These are phyloP conservation scores for Cytospora leucostoma DNA, from an alignment of 2,329 filamentous ascomycete species.

Conservation along the genomic window DNA sequence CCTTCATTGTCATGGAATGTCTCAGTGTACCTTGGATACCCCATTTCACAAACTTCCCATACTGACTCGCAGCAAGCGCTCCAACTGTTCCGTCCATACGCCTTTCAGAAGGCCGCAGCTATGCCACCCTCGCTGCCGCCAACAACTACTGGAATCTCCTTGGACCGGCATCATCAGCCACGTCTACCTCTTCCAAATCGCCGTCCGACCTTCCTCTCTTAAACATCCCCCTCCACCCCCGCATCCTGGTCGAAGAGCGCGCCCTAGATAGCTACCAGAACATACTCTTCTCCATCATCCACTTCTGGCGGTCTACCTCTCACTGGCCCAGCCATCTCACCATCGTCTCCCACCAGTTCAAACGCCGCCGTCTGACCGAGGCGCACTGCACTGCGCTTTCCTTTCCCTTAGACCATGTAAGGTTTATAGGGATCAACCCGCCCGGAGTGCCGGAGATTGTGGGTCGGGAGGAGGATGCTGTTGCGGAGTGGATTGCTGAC, in stretches of 20 bases:
- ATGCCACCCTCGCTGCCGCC: constrained; percentile 53
- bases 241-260: constrained; percentile 64
- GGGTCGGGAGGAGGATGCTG: constrained; percentile 36
- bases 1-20: neutral
- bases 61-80: constrained; percentile 46
- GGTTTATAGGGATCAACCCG: constrained; percentile 67
- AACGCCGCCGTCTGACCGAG: constrained; percentile 61
- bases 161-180: constrained; percentile 20
- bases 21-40: neutral
- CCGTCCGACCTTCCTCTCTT: neutral
- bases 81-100: constrained; percentile 60
- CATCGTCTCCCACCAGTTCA: constrained; percentile 71
- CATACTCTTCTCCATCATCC: constrained; percentile 69
- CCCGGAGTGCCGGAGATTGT: constrained; percentile 39
- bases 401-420: constrained; percentile 48
- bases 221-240: constrained; percentile 37
- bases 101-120: constrained; percentile 64
- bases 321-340: constrained; percentile 61
- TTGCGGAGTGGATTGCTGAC: constrained; percentile 54
- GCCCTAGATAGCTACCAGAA: constrained; percentile 89
- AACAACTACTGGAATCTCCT: constrained; percentile 50
- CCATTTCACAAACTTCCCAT: neutral
- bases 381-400: constrained; percentile 66
- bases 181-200: neutral
- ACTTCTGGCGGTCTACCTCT: constrained; percentile 47